Evolutionary conservation across 2,329 filamentous ascomycete species (phyloP).

Genomic region (Trichoderma lentiforme): DNA sequence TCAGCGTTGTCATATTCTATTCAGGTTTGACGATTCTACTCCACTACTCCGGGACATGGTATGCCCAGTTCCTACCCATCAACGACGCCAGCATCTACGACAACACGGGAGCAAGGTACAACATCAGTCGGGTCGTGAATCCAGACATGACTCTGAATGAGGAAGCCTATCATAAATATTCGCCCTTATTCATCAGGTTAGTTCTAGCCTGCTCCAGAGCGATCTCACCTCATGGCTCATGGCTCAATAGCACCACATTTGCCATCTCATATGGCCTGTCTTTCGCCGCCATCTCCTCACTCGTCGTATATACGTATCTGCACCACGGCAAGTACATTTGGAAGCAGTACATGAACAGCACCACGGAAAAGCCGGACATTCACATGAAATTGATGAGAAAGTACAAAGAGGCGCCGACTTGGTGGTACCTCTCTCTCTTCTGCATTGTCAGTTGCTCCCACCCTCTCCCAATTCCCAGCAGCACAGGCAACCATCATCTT

Average conservation of each 20-base stretch:
- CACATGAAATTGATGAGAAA: constrained; percentile 64
- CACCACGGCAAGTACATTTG: constrained; percentile 66
- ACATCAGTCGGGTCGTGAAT: constrained; percentile 62
- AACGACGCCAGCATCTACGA: constrained; percentile 69
- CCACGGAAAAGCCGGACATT: constrained; percentile 58
- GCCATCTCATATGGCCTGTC: constrained; percentile 67
- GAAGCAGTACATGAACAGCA: constrained; percentile 58
- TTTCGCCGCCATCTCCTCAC: constrained; percentile 66
- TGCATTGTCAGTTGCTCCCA: constrained; percentile 40
- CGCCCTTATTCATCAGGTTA: constrained; percentile 61
- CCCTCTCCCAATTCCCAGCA: neutral
- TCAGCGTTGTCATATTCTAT: constrained; percentile 64
- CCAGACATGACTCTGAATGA: constrained; percentile 60
- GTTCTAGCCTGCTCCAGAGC: neutral
- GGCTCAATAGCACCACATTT: constrained; percentile 56
- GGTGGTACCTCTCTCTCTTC: constrained; percentile 62
- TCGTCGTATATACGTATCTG: constrained; percentile 65
- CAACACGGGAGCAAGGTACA: constrained; percentile 62
- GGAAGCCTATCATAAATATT: constrained; percentile 63
- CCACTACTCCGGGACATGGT: constrained; percentile 66
- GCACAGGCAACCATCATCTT: constrained; percentile 1
- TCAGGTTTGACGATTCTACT: constrained; percentile 57
- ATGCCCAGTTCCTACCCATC: constrained; percentile 62
- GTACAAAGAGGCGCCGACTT: constrained; percentile 60
- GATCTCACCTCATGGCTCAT: constrained; percentile 27